Percentiles rank a stretch among this genome's conserved stretches.
Evolutionary conservation across 208 protist genomes (phyloP).

Genomic region (Strigomonas culicis): DNA sequence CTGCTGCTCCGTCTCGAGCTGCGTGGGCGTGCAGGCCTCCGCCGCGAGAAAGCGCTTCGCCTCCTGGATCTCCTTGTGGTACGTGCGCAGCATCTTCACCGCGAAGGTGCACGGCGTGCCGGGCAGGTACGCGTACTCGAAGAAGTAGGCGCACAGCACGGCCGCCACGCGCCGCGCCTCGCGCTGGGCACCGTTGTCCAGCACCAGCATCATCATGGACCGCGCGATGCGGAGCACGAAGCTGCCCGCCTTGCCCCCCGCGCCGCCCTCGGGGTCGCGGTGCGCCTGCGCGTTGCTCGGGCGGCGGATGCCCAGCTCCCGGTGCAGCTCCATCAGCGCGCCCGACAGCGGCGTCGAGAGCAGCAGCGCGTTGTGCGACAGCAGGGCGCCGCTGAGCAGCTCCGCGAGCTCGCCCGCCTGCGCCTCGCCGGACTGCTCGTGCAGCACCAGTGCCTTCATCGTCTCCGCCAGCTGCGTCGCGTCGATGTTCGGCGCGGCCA

Average conservation of each 20-base stretch:
- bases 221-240: slow-evolving; percentile 49
- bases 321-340: slow-evolving; percentile 53
- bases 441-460: slow-evolving; percentile 38
- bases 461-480: slow-evolving; percentile 26
- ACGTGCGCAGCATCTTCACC: slow-evolving; percentile 26
- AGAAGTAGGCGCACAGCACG: slow-evolving; percentile 63
- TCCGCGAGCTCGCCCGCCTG: slow-evolving; percentile 34
- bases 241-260: slow-evolving; percentile 15
- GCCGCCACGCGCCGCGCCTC: slow-evolving; percentile 60
- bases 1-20: slow-evolving; percentile 29
- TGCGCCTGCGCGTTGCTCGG: neutral
- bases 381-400: slow-evolving; percentile 34
- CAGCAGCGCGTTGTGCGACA: slow-evolving; percentile 36
- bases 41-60: slow-evolving; percentile 30
- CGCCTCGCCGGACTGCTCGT: slow-evolving; percentile 30
- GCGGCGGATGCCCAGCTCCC: slow-evolving; percentile 44
- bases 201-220: slow-evolving; percentile 52
- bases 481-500: slow-evolving; percentile 19
- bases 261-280: slow-evolving; percentile 9
- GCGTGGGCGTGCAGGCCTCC: slow-evolving; percentile 30
- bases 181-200: slow-evolving; percentile 33
- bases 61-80: slow-evolving; percentile 23
- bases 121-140: slow-evolving; percentile 68
- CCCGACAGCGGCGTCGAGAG: slow-evolving; percentile 55
- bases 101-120: slow-evolving; percentile 61